phyloP scores from a whole-genome alignment of 2,329 filamentous ascomycete species.

The Penicillium polonicum region DNA sequence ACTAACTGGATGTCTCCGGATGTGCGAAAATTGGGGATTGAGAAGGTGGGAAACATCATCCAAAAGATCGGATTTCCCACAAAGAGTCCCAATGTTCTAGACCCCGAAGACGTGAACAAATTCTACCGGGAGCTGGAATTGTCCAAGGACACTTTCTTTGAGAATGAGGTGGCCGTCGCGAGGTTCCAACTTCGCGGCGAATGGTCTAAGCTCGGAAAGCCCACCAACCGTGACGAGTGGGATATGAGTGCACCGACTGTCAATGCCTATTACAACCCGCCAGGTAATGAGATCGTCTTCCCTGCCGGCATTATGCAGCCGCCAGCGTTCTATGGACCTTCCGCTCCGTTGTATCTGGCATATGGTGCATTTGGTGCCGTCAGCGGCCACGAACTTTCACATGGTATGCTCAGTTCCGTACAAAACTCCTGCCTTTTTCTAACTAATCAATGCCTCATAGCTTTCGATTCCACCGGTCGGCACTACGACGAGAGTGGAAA shows the following conservation, averaged over 20 bases:
- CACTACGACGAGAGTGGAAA: slow-evolving; percentile 66
- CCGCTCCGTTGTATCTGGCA: slow-evolving; percentile 62
- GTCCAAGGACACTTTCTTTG: slow-evolving; percentile 54
- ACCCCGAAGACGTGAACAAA: slow-evolving; percentile 54
- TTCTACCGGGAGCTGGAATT: slow-evolving; percentile 59
- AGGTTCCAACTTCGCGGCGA: slow-evolving; percentile 49
- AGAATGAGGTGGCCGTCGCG: slow-evolving; percentile 56
- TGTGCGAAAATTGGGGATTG: slow-evolving; percentile 58
- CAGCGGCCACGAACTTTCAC: slow-evolving; percentile 67
- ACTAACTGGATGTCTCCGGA: slow-evolving; percentile 65
- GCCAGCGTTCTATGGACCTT: slow-evolving; percentile 60
- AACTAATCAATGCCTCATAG: slow-evolving; percentile 30
- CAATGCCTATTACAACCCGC: slow-evolving; percentile 67
- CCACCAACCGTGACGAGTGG: slow-evolving; percentile 61
- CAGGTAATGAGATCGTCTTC: slow-evolving; percentile 68
- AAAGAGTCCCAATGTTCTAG: slow-evolving; percentile 60
- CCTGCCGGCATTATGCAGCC: slow-evolving; percentile 69
- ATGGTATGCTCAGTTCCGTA: slow-evolving; percentile 40
- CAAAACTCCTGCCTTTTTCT: background rate
- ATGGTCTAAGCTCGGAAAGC: slow-evolving; percentile 61
- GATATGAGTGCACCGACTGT: slow-evolving; percentile 60
- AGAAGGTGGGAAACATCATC: slow-evolving; percentile 66
- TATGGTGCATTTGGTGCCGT: slow-evolving; percentile 70
- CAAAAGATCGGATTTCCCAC: slow-evolving; percentile 69
- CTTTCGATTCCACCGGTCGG: slow-evolving; percentile 65